Evolutionary conservation across 306 rosid genomes (phyloP), one percentile per base, ranked within the genome.

Genomic region (Casuarina glauca): DNA sequence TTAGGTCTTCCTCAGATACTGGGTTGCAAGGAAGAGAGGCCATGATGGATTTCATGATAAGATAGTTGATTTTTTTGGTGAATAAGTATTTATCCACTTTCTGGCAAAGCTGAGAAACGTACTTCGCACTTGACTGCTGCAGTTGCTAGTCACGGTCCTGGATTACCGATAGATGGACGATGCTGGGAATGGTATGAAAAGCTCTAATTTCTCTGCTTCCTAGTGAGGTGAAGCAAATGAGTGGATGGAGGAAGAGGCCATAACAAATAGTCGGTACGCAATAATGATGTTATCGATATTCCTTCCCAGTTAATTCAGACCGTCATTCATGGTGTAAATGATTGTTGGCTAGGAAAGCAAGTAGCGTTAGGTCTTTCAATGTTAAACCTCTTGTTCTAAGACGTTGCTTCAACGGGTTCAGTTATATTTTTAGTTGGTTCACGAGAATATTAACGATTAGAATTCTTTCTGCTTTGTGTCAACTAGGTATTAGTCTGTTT

Each of bases 31-130:
- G 80, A 81, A 84, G 82, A 62, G 70, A 81, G 70, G 82, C 80
- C 81, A 75, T 62, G 74, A 80, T 64, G 91, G 83, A 86, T 76
- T 86, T 82, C 74, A 81, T 81, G 82, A 50, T 80, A 82, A 78
- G 79, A 73, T 81, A 79, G 79, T 79, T 84, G 83, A 87, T 76
- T 84, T 84, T 84, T 82, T 84, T 83, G 87, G 90, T 85, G 86
- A 85, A 88, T 87, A 87, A 76, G 86, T 79, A 84, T 75, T 81
- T 84, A 64, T 73, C 78, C 75, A 76, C 79, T 81, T 84, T 76
- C 63, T 70, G 78, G 76, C 51, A 32, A 80, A 80, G 79, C 81
- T 54, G 70, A 20, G 78, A 61, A 78, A 67, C 44, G 53, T 36
- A 57, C 80, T 55, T 77, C 52, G 53, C 74, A 60, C 53, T 49